Base-by-base conservation (phyloP, 2,329 filamentous ascomycete genomes). In the Aureobasidium namibiae region DNA sequence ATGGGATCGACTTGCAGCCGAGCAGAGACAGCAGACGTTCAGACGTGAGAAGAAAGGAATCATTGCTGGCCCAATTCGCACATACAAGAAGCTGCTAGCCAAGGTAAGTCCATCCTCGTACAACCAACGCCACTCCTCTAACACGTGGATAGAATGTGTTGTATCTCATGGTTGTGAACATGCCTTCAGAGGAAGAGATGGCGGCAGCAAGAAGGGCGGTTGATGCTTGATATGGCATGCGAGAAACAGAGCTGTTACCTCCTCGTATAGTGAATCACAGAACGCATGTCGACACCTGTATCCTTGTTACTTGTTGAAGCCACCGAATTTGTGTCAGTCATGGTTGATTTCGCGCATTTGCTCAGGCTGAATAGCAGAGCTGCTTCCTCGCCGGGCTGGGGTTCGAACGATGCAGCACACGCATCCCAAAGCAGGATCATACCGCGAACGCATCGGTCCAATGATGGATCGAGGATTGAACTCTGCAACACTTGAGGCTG, bases 111-210 rank as follows among this genome's bases (percentile, higher is more conserved):
- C 9, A 21, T 2, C 14, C 24, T 10, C 13, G n/a, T n/a, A 3
- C 16, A 21, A 16, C 13, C 31, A 2, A 2, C 14, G 33, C 10
- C 5, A 31, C 10, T 5, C 10, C 5, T 31, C 33, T 57, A 10
- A 57, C 23, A 23, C 3, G 23, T 4, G 11, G 7, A n/a, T 33
- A 60, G 58, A 42, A 60, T 13, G 58, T 60, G 10, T n/a, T 60
- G n/a, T 60, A 60, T 34, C 33, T 60, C 13, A 56, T 60, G 58
- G 41, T 60, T 11, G 58, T 56, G 2, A 56, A 60, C 45, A 54
- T 60, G 41, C 58, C 58, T n/a, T 46, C 49, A 9, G 49, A 54
- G n/a, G 58, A 54, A 24, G 58, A 60, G 14, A 38, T 60, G 49
- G 39, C 33, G 5, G 14, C 34, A 29, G 57, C 48, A 10, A 29